Evolutionary conservation across 352 stramenopile species (phyloP), one percentile per base, ranked within the genome.

Genomic region (Thalassiosira exigua): DNA sequence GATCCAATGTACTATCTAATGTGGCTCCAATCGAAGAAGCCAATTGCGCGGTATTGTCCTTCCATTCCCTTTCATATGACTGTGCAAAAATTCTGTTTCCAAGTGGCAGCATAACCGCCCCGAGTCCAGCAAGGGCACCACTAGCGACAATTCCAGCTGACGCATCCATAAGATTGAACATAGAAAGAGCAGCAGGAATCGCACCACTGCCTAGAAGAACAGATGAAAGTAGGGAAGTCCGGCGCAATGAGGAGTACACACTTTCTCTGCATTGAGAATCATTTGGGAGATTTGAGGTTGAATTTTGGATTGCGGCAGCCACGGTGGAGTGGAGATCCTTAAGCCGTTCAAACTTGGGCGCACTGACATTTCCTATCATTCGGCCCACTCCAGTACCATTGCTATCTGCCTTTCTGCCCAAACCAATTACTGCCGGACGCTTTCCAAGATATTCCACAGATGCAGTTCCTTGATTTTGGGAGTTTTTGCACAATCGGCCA

Each of bases 361-460:
- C 19, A 66, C 62, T 88, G n/a, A 92, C 75, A 60, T 50, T 81
- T 17, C 86, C 83, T 54, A 91, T 69, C 32, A 91, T 84, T 50
- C 65, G 58, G 42, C 39, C 69, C 26, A 68, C n/a, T 5, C 71
- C 61, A 24, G 21, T 21, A n/a, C n/a, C n/a, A n/a, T n/a, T n/a
- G n/a, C n/a, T n/a, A n/a, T n/a, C n/a, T n/a, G n/a, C n/a, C 14
- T 48, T 66, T 4, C 48, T 67, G 14, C 50, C 41, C 1, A 71
- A n/a, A n/a, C n/a, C 66, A 42, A 85, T 81, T 2, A 86, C 68
- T 1, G 73, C 48, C 11, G 85, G 83, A 30, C 85, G 60, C 56
- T 90, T 89, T 41, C 85, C 87, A 22, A 93, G 62, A 74, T 91
- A 91, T 69, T 91, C 83, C 39, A 91, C 79, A 1, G 87, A 73